Base-by-base conservation (phyloP, 192 early-diverging fungal genomes). In the Entophlyctis helioformis region DNA sequence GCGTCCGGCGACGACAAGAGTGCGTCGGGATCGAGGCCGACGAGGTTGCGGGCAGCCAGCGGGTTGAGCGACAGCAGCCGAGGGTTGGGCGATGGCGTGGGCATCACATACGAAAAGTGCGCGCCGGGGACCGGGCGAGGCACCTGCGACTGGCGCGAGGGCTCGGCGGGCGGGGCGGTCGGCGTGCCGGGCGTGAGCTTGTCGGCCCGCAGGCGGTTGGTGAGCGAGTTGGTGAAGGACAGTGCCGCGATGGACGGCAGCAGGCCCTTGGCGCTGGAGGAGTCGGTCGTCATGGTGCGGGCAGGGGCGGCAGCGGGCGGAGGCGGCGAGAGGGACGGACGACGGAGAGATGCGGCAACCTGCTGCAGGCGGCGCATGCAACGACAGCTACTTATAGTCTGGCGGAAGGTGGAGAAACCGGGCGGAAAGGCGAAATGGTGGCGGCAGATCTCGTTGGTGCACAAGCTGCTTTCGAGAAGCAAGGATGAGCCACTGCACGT, bases 71-170 rank as follows among this genome's bases (percentile, higher is more conserved):
- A 39, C 1, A 59, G 27, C 11, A 59, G 39, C 3, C 28, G 25
- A 12, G 57, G 50, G 11, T 52, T 31, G 7, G 57, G 57, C 5
- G 32, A 12, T 5, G 1, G 3, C 31, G 53, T 46, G 33, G 51
- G 57, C 34, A 53, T 22, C 7, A 50, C 48, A 33, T 44, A 57
- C 8, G 54, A 57, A 33, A 50, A 57, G 50, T 59, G 51, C 0
- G 57, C 50, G 21, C 13, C 21, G 3, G 10, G 21, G 46, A 53
- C 51, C 21, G 44, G 57, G 3, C 45, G 44, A 2, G 50, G 51
- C 1, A 31, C 28, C 5, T 36, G 33, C 34, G 50, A 0, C 15
- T 23, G 13, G n/a, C 42, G 46, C 23, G 18, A 42, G 1, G 26
- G 57, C 15, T 16, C 9, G 1, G 39, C 8, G n/a, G 56, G 48